A percentile compares a stretch with the other conserved stretches of the same genome.
phyloP scores from a whole-genome alignment of 495 filamentous ascomycete species.

The Tuber melanosporum region DNA sequence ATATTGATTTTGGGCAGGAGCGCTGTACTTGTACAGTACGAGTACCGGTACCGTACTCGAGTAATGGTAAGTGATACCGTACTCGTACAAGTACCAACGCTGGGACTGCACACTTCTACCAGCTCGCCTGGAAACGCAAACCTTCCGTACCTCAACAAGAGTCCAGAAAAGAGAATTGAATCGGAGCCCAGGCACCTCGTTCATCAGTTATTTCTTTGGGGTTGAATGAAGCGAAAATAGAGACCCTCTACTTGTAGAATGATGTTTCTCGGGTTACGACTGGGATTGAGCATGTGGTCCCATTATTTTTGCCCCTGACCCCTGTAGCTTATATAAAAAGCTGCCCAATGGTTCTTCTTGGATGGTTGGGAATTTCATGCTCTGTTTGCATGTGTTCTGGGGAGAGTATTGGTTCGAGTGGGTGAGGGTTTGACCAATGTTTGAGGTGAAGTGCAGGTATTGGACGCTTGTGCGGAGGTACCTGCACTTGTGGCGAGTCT shows the following conservation, averaged over 20 bases:
- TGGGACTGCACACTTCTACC: too few relatives aligned
- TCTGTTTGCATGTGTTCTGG: background rate
- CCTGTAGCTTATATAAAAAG: background rate
- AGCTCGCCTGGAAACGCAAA: background rate
- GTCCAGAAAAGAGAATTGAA: background rate
- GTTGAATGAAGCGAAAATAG: background rate
- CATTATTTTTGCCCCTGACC: background rate
- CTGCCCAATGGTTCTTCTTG: background rate
- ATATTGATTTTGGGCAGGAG: background rate
- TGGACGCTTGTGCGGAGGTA: background rate
- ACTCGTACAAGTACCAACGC: too few relatives aligned
- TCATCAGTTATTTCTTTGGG: background rate
- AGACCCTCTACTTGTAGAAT: background rate
- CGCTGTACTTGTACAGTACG: too few relatives aligned
- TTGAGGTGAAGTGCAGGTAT: background rate
- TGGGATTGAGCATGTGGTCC: background rate
- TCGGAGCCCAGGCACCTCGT: background rate
- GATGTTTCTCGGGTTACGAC: background rate
- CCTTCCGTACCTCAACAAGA: background rate
- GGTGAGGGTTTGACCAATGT: background rate
- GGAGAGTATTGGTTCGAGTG: background rate
- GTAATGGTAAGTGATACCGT: too few relatives aligned
- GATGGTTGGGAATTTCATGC: background rate
- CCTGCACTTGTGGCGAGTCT: background rate
- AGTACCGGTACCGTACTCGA: too few relatives aligned